Conservation (phyloP, 2,329 filamentous ascomycete genomes). For the Bertia moriformis region DNA sequence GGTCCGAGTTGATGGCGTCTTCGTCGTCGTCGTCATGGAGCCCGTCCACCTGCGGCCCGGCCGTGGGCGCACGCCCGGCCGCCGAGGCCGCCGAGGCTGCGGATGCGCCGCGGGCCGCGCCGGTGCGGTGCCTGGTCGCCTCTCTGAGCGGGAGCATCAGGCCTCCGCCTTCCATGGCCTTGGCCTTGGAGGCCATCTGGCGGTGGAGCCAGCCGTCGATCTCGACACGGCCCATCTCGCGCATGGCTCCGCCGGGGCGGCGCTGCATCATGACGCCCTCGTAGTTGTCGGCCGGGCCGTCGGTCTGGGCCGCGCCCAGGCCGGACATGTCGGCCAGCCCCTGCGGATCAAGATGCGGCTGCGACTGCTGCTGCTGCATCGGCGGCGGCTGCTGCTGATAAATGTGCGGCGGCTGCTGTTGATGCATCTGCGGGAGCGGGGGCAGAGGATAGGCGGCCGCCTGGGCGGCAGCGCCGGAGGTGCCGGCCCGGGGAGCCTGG, state of each 20-base stretch:
- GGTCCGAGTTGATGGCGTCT: slow-evolving; percentile 94
- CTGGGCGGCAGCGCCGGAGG: neutral
- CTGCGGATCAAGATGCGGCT: too few species aligned
- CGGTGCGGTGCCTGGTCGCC: slow-evolving; percentile 23
- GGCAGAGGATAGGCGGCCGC: neutral
- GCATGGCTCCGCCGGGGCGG: slow-evolving; percentile 33
- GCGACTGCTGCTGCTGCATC: too few species aligned
- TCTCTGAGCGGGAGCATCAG: slow-evolving; percentile 60
- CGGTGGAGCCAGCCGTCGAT: slow-evolving; percentile 58
- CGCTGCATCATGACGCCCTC: slow-evolving; percentile 43
- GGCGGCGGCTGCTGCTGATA: too few species aligned
- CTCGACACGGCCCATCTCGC: slow-evolving; percentile 41
- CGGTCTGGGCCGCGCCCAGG: slow-evolving; percentile 45
- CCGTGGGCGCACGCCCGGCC: slow-evolving; percentile 18
- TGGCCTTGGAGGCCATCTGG: slow-evolving; percentile 50
- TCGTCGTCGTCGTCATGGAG: slow-evolving; percentile 26
- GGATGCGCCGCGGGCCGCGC: slow-evolving; percentile 10
- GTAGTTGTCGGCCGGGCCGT: slow-evolving; percentile 37
- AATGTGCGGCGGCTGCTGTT: too few species aligned
- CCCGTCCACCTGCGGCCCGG: slow-evolving; percentile 51
- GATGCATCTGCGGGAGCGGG: too few species aligned
- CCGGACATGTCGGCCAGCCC: too few species aligned
- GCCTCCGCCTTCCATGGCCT: slow-evolving; percentile 59
- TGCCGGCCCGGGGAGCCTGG: neutral
- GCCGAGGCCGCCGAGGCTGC: slow-evolving; percentile 6